Evolutionary conservation across 2,329 filamentous ascomycete genomes (phyloP).

Genomic region (Hymenoscyphus repandus): DNA sequence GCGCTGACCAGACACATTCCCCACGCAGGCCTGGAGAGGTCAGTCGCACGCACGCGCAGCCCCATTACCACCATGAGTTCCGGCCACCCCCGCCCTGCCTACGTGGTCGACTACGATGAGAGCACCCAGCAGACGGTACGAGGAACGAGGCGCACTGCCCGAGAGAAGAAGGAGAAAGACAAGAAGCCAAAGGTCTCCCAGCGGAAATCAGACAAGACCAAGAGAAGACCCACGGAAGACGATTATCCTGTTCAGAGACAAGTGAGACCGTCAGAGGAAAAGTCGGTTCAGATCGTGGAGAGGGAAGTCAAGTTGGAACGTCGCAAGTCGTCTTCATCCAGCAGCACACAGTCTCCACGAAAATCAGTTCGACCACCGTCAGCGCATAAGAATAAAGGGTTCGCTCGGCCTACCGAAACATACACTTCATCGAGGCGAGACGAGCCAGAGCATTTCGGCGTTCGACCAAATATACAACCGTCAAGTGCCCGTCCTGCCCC

Average conservation of each 20-base stretch:
- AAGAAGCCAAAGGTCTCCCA: conserved; percentile 13
- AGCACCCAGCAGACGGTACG: conserved; percentile 17
- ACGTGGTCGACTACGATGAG: conserved; percentile 26
- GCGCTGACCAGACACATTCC: conserved; percentile 3
- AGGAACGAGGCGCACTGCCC: conserved; percentile 22
- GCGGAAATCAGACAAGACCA: conserved; percentile 6
- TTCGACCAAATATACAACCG: conserved; percentile 4
- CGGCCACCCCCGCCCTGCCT: conserved; percentile 22
- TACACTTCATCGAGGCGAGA: conserved; percentile 7
- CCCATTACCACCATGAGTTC: conserved; percentile 10
- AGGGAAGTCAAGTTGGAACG: conserved; percentile 21
- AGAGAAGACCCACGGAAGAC: conserved; percentile 8
- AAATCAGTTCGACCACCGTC: conserved; percentile 20
- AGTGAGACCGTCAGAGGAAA: conserved; percentile 7
- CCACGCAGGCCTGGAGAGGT: background rate
- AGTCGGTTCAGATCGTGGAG: conserved; percentile 14
- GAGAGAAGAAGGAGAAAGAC: conserved; percentile 7
- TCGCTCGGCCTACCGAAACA: conserved; percentile 7
- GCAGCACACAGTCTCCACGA: conserved; percentile 19
- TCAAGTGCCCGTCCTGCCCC: conserved; percentile 1
- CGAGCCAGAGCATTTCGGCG: conserved; percentile 25
- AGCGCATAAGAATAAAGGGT: conserved; percentile 16
- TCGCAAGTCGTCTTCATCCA: conserved; percentile 21
- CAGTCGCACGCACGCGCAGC: conserved; percentile 2
- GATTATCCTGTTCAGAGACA: conserved; percentile 9